Evolutionary conservation across 306 rosid genomes (phyloP), one percentile per base, ranked within the genome.

Genomic region (Castanea mollissima): DNA sequence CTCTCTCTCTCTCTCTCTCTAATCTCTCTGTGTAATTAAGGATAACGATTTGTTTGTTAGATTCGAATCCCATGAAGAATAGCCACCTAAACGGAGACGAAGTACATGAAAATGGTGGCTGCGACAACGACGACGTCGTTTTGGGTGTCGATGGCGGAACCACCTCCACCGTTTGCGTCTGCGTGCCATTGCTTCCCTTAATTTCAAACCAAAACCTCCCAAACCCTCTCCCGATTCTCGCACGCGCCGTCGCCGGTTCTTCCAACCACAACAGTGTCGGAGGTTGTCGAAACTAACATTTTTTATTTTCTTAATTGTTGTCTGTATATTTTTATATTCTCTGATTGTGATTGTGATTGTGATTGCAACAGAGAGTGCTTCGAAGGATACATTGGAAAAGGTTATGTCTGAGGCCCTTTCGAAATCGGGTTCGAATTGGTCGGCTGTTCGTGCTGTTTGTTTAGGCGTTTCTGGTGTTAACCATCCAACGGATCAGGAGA

Each of bases 241-340:
- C 93, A 1, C 93, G 94, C 16, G 91, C 97, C 75, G 92, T 91
- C 72, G 92, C 97, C 60, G 98, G 98, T 63, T 94, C 94, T 87
- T 91, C 98, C 78, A 94, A 94, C 79, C 98, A 92, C 83, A 94
- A 94, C 78, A 92, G 98, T 72, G 92, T 91, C 75, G 98, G 98
- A 77, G 98, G 98, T 94, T 41, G 46, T 41, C 46, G 12, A 41
- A 41, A 8, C 8, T 8, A 41, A 8, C 46, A 41, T 8, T 38
- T 38, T 34, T 5, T 5, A 21, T 21, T 34, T 1, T 38, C 0
- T 41, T 38, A 38, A 38, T 38, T 38, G 8, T 38, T 49, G 16
- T 76, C 57, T 31, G 55, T 23, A 21, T 44, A 54, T 60, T 80
- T 58, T 79, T 82, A 19, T 67, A 19, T 56, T 79, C 69, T 76